Base-by-base conservation (phyloP, 164 flowering plant genomes). In the Akebia trifoliata region DNA sequence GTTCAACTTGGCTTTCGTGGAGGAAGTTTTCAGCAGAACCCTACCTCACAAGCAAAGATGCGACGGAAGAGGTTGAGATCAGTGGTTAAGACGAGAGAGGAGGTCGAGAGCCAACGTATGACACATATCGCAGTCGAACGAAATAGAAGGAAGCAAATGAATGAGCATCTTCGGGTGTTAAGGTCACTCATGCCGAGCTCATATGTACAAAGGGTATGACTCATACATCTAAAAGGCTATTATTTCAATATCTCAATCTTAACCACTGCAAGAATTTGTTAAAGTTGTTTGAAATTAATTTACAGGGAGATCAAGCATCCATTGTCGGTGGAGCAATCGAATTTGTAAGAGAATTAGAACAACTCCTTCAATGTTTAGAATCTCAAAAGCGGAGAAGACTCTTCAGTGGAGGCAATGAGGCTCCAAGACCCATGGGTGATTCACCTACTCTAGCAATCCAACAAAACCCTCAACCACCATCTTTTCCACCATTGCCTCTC, bases 61-160 rank as follows among this genome's bases (percentile, higher is more conserved):
- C 75, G 86, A 69, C 70, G 89, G 38, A 89, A 90, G 64, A 80
- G 99, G 64, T 77, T 87, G 5, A 82, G 94, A 59, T 74, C 72
- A 17, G 34, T 69, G 39, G n/a, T n/a, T n/a, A 93, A 93, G 81
- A 90, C 88, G 0, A 86, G 48, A 29, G 95, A 93, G 65, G 99
- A 90, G 71, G 95, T 86, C 0, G 99, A 93, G 70, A 93, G 94
- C 83, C 99, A 93, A 68, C 57, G 97, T 35, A 93, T 93, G 97
- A 93, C 97, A 54, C 97, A 93, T 50, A 93, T 93, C 4, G 99
- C 99, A 0, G 99, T 93, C 4, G 97, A 93, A 59, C 76, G 99
- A 4, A 93, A 93, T 20, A 44, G 99, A 50, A 79, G 99, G 69
- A 85, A 84, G 80, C 97, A 90, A 59, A 93, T 93, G 99, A 93